Evolutionary conservation across 768 basidiomycete genomes (phyloP), one percentile per base, ranked within the genome.

Genomic region (Kwoniella botswanensis): DNA sequence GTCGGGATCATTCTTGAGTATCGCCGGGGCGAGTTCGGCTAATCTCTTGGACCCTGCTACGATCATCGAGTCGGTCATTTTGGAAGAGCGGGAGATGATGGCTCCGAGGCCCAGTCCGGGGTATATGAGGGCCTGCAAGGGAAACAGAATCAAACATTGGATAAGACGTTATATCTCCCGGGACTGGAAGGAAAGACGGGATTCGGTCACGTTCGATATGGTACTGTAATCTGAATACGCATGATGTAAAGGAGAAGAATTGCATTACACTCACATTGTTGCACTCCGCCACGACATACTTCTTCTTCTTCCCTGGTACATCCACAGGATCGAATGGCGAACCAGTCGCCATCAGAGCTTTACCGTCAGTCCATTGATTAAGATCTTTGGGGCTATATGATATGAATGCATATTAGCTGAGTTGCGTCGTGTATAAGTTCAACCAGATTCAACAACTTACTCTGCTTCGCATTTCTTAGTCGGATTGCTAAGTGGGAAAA

Each of bases 91-190:
- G 11, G 89, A 85, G 12, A 93, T 84, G 75, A 94, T 89, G 46
- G 91, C 87, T 5, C 93, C 93, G 67, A 92, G 89, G 1, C 92
- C 93, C 41, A 94, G 87, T 42, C 92, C 93, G 1, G 93, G 93
- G 79, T 93, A 94, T 52, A 94, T 90, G 11, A 94, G 86, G 0
- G 77, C 79, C 77, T 78, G 35, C 35, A 35, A 35, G 6, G 35
- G 35, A 35, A 35, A 6, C 35, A 35, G 35, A 5, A 35, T 35
- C 35, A 35, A 2, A 0, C 26, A 26, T 26, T 26, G 26, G 26
- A 26, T 2, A 26, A 26, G 26, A 26, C 1, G 4, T 26, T 3
- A 26, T 3, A 26, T 26, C 26, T 26, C 26, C 26, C 26, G 26
- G 26, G 26, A 26, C 3, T 26, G 26, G 26, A 26, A 26, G 24